These are phyloP conservation scores for Vitis hybrid DNA, from an alignment of 177 flowering plant genomes.

Conservation along the genomic window DNA sequence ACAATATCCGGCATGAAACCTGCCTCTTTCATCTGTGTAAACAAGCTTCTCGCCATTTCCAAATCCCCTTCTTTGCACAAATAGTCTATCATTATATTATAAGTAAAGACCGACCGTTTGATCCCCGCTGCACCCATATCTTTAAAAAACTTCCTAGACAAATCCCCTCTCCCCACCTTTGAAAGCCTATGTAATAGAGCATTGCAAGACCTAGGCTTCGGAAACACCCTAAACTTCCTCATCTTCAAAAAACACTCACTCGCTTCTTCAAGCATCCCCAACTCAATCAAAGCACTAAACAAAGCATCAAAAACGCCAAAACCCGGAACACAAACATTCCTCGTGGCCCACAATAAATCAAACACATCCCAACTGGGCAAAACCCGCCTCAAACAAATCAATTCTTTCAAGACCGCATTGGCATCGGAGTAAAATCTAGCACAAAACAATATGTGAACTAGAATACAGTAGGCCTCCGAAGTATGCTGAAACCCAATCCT, in stretches of 20 bases:
- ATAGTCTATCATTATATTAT: constrained; percentile 71
- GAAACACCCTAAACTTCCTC: constrained; percentile 54
- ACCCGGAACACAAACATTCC: constrained; percentile 46
- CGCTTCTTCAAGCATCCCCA: constrained; percentile 72
- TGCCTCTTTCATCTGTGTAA: constrained; percentile 52
- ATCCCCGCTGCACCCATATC: constrained; percentile 63
- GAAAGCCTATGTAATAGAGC: constrained; percentile 55
- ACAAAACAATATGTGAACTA: constrained; percentile 65
- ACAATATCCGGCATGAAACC: constrained; percentile 67
- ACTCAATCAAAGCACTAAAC: constrained; percentile 62
- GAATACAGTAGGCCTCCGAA: constrained; percentile 56
- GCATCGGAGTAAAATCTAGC: constrained; percentile 64
- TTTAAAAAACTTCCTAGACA: constrained; percentile 48
- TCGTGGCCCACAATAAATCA: constrained; percentile 64
- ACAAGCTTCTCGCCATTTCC: constrained; percentile 46
- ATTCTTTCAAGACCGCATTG: constrained; percentile 34
- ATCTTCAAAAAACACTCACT: constrained; percentile 59
- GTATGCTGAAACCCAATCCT: constrained; percentile 48
- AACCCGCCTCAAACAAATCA: constrained; percentile 28
- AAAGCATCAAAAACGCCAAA: constrained; percentile 79
- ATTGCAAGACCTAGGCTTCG: constrained; percentile 74
- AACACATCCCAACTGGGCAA: constrained; percentile 42
- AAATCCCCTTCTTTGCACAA: constrained; percentile 65
- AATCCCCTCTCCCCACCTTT: constrained; percentile 37
- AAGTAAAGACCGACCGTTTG: constrained; percentile 57